A percentile compares a stretch with the other conserved stretches of the same genome.
Conservation (phyloP, 768 basidiomycete species). For the Daedalea quercina region DNA sequence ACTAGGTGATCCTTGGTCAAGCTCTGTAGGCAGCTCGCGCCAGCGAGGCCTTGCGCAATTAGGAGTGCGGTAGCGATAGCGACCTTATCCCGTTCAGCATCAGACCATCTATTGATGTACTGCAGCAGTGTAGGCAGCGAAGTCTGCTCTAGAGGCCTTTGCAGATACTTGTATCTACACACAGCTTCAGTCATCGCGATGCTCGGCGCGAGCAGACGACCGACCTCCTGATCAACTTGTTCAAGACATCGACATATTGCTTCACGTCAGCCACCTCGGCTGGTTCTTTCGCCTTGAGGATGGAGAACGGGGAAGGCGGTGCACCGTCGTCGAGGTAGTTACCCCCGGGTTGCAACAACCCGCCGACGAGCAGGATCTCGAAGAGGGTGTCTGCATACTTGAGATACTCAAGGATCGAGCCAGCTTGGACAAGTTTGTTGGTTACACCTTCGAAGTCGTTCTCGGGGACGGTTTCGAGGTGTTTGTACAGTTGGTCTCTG, state of each 20-base stretch:
- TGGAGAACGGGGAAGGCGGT: slow-evolving; percentile 81
- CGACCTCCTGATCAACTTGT: slow-evolving; percentile 92
- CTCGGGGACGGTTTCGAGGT: slow-evolving; percentile 74
- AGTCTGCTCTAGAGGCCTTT: slow-evolving; percentile 87
- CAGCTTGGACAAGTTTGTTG: slow-evolving; percentile 85
- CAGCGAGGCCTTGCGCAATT: slow-evolving; percentile 77
- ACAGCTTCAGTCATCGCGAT: slow-evolving; percentile 1
- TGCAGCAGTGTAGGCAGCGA: slow-evolving; percentile 82
- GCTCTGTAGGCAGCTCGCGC: slow-evolving; percentile 69
- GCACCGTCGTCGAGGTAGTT: slow-evolving; percentile 83
- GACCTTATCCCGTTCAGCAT: slow-evolving; percentile 75
- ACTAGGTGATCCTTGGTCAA: slow-evolving; percentile 91
- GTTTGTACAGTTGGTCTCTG: slow-evolving; percentile 88
- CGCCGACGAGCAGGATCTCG: slow-evolving; percentile 92
- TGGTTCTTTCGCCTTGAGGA: slow-evolving; percentile 76
- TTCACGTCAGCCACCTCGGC: slow-evolving; percentile 81
- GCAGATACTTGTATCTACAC: slow-evolving; percentile 95
- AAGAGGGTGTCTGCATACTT: slow-evolving; percentile 98
- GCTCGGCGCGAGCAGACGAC: slow-evolving; percentile 8
- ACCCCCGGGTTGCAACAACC: slow-evolving; percentile 94
- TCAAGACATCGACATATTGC: slow-evolving; percentile 90
- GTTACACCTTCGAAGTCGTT: slow-evolving; percentile 80
- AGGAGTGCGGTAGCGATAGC: slow-evolving; percentile 76
- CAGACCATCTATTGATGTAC: slow-evolving; percentile 81
- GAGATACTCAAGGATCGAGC: slow-evolving; percentile 87